Evolutionary conservation across 1,284 basidiomycete species (phyloP).

Genomic region (Ustilago shanxiensis): DNA sequence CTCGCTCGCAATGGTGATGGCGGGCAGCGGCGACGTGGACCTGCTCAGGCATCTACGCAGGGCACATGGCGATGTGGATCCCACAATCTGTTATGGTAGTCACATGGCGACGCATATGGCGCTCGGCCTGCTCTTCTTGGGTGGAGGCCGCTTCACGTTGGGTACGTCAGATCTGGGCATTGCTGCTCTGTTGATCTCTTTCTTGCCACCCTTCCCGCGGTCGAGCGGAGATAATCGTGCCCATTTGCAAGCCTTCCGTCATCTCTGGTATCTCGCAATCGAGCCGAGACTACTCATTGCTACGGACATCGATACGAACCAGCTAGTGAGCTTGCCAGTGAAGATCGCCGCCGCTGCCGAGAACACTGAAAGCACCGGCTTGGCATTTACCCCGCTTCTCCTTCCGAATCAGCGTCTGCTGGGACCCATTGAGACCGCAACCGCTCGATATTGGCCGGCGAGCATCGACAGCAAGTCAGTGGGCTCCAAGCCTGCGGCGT

Average conservation of each 20-base stretch:
- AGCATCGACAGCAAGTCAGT: conserved; percentile 35
- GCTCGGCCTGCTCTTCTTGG: conserved; percentile 91
- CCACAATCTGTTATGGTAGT: conserved; percentile 78
- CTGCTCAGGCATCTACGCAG: conserved; percentile 88
- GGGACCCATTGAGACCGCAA: conserved; percentile 84
- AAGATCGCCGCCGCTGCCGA: conserved; percentile 9
- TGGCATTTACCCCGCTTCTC: conserved; percentile 77
- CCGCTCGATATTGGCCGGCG: conserved; percentile 83
- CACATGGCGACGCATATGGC: conserved; percentile 93
- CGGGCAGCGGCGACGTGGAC: conserved; percentile 93
- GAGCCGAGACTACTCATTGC: conserved; percentile 93
- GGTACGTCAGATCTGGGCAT: conserved; percentile 92
- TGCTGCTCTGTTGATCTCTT: conserved; percentile 87
- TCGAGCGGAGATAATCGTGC: conserved; percentile 87
- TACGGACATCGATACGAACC: conserved; percentile 71
- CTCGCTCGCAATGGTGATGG: conserved; percentile 90
- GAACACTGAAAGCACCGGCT: neutral
- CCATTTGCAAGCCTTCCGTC: conserved; percentile 91
- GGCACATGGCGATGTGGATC: conserved; percentile 86
- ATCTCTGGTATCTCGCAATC: conserved; percentile 94
- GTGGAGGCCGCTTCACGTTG: conserved; percentile 90
- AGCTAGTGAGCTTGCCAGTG: conserved; percentile 56
- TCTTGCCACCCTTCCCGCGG: conserved; percentile 77
- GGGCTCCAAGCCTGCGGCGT: neutral
- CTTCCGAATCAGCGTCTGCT: conserved; percentile 76